A percentile compares a stretch with the other conserved stretches of the same genome.
Evolutionary conservation across 257 asterid species (phyloP).

Genomic region (Capsicum chinense): DNA sequence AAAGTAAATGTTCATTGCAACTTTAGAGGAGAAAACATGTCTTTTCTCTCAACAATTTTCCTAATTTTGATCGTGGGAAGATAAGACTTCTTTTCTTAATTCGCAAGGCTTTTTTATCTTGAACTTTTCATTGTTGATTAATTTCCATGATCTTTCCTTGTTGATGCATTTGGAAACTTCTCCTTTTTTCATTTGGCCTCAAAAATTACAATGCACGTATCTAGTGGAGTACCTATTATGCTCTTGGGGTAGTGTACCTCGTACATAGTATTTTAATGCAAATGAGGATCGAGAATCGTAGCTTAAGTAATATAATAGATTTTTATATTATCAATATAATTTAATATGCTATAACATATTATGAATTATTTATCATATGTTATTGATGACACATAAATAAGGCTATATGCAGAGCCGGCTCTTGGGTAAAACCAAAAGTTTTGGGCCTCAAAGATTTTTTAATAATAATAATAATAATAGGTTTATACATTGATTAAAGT

Average conservation of each 20-base stretch:
- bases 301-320: neutral
- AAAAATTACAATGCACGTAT: neutral
- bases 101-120: neutral
- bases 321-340: neutral
- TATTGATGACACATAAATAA: neutral
- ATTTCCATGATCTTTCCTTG: neutral
- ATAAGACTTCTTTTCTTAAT: neutral
- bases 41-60: neutral
- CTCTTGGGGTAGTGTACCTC: neutral
- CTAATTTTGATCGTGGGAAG: neutral
- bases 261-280: neutral
- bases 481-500: too few relatives aligned
- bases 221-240: conserved; percentile 11
- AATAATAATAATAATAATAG: too few relatives aligned
- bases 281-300: neutral
- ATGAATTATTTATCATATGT: neutral
- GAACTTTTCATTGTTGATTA: neutral
- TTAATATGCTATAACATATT: neutral
- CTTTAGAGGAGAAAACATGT: too few relatives aligned
- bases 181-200: neutral
- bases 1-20: too few relatives aligned
- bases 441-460: too few relatives aligned
- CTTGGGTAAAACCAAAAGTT: too few relatives aligned
- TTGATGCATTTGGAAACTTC: neutral
- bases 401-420: neutral